Evolutionary conservation across 441 rosid species (phyloP).

Genomic region (Euphorbia celastroides): DNA sequence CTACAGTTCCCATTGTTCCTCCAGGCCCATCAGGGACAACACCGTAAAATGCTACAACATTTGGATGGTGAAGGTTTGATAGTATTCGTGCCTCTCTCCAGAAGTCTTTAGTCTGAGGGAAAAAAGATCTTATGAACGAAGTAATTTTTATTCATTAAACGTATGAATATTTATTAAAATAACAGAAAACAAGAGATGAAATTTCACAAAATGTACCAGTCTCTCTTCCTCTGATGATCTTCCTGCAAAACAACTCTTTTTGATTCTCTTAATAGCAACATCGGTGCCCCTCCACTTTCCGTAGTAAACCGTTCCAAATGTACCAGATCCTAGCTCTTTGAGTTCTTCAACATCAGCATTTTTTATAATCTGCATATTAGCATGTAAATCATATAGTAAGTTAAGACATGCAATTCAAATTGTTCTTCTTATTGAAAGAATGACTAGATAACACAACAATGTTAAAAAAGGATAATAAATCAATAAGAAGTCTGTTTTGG

Average conservation of each 20-base stretch:
- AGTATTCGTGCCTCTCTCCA: slow-evolving; percentile 97
- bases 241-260: slow-evolving; percentile 77
- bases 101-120: slow-evolving; percentile 72
- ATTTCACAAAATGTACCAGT: slow-evolving; percentile 40
- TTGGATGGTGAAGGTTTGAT: slow-evolving; percentile 90
- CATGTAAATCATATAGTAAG: background rate
- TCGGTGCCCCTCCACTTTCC: slow-evolving; percentile 98
- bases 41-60: slow-evolving; percentile 90
- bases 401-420: background rate
- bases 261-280: slow-evolving; percentile 90
- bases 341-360: slow-evolving; percentile 76
- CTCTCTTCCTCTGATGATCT: slow-evolving; percentile 77
- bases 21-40: slow-evolving; percentile 98
- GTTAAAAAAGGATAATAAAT: background rate
- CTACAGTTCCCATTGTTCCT: slow-evolving; percentile 88
- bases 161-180: background rate
- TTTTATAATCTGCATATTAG: slow-evolving; percentile 54
- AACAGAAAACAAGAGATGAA: background rate
- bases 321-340: slow-evolving; percentile 83
- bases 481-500: background rate
- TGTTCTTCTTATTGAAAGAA: background rate
- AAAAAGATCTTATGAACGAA: background rate
- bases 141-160: background rate
- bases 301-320: slow-evolving; percentile 81
- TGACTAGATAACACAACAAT: background rate